Evolutionary conservation across 192 early-diverging fungal genomes (phyloP), one percentile per base, ranked within the genome.

Genomic region (Coemansia sp.): DNA sequence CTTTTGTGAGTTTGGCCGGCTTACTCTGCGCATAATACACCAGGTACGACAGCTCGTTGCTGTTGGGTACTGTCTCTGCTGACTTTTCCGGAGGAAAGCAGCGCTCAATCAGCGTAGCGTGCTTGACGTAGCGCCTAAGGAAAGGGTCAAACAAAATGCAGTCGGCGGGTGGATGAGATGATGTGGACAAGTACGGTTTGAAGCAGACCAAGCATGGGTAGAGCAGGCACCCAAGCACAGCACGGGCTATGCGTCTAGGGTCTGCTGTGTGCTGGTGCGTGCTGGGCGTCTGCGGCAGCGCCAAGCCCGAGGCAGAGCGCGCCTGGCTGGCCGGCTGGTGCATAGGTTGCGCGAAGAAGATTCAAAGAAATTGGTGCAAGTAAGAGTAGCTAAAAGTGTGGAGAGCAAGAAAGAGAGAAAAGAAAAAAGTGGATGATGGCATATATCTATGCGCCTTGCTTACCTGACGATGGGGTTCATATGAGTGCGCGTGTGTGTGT

Each of bases 1-100:
- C 93, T 76, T 98, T 98, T 58, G 90, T 85, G 57, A 96, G 85
- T 76, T 98, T 98, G 14, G 91, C 91, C 3, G 95, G 94, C 70
- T 93, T 91, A 57, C 91, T 88, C 44, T 87, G 89, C 30, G 93
- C 92, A 72, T 98, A 98, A 81, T 92, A 96, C 9, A 93, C 84
- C 52, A 98, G 85, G 63, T 93, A 91, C 19, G 94, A 95, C 6
- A 98, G 89, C 68, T 93, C 89, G 60, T 87, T 89, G 53, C 89
- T 84, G 65, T 90, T 92, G 43, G 96, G 93, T 35, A 32, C 38
- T 3, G 73, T 60, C 33, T 71, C 73, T 44, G 64, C 68, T 3
- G 70, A 43, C 63, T 75, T 75, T 63, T 78, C 81, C 19, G 70
- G 42, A n/a, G 85, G 90, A 68, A 89, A 93, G 65, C 92, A 93